Evolutionary conservation across 2,329 filamentous ascomycete species (phyloP), one percentile per base, ranked within the genome.

Genomic region (Monosporascus sp.): DNA sequence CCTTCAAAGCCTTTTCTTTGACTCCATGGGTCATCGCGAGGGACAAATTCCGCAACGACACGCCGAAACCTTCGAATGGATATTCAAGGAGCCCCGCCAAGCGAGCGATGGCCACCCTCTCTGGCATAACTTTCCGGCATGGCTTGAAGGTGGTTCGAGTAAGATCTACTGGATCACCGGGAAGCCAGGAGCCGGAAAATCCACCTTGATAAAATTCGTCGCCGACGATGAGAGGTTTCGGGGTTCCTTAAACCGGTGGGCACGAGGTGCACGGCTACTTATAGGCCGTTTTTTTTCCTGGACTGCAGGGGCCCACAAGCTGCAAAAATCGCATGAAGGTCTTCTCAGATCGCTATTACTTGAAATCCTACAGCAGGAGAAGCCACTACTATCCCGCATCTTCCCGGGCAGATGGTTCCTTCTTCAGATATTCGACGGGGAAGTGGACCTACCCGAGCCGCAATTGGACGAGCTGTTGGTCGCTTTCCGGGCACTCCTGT

Each of bases 301-400:
- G 62, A 53, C 53, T 41, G 52, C 55, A 3, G 62, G 64, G 1
- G 41, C 14, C 14, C 53, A 52, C 15, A 5, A 45, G 1, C 18
- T 63, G 6, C 63, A 66, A 46, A 63, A 61, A 50, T 61, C 62
- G 8, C 53, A 55, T 9, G 47, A 54, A 15, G 64, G 63, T 0
- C 49, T 66, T 3, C 51, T 65, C 4, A 50, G 55, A 6, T 53
- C 59, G n/a, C 17, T 64, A 15, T 53, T 66, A 0, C 37, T 50
- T 37, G 51, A 58, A 14, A 52, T 55, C 2, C 43, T 65, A 3
- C 15, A n/a, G 5, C 20, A 53, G 35, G n/a, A 37, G 7, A 53
- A 52, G 7, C 22, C 51, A 2, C 35, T 63, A 2, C 45, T 55
- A 2, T 43, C 50, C 1, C 35, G 37, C 6, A 14, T 59, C 3